phyloP scores from a whole-genome alignment of 257 asterid genomes.

The Avicennia marina region DNA sequence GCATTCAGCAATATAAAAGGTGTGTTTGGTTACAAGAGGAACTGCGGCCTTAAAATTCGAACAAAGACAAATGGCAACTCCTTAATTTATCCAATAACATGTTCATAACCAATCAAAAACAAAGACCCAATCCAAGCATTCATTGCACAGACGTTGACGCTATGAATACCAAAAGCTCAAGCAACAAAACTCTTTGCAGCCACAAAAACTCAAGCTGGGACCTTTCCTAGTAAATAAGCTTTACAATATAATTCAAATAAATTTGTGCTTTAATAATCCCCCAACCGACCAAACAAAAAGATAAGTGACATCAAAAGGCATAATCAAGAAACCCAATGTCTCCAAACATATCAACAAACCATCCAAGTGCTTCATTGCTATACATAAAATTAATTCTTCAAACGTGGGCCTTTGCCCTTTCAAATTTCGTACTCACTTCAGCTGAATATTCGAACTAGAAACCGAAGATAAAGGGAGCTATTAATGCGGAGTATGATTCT shows the following conservation, averaged over 20 bases:
- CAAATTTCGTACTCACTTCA: slow-evolving; percentile 19
- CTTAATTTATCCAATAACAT: not conserved
- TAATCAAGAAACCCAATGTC: slow-evolving; percentile 14
- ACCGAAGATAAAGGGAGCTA: slow-evolving; percentile 4
- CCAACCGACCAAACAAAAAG: not conserved
- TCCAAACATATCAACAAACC: not conserved
- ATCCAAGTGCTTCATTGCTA: not conserved
- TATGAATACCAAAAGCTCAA: slow-evolving; percentile 7
- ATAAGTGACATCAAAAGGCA: not conserved
- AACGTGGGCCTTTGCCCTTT: not conserved
- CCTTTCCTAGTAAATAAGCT: slow-evolving; percentile 2
- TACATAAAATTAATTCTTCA: not conserved
- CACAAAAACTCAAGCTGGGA: slow-evolving; percentile 17
- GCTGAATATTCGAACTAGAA: slow-evolving; percentile 13
- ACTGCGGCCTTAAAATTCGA: not conserved
- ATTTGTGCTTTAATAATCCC: not conserved
- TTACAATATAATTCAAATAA: slow-evolving; percentile 3
- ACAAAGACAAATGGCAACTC: not conserved
- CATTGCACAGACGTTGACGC: not conserved
- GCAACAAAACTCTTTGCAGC: not conserved
- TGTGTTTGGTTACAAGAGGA: not conserved
- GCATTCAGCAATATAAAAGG: not conserved
- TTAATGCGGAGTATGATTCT: not conserved
- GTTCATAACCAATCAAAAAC: not conserved
- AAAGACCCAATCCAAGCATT: slow-evolving; percentile 12